Evolutionary conservation across 2,329 filamentous ascomycete species (phyloP).

Genomic region (Cryphonectria nitschkei): DNA sequence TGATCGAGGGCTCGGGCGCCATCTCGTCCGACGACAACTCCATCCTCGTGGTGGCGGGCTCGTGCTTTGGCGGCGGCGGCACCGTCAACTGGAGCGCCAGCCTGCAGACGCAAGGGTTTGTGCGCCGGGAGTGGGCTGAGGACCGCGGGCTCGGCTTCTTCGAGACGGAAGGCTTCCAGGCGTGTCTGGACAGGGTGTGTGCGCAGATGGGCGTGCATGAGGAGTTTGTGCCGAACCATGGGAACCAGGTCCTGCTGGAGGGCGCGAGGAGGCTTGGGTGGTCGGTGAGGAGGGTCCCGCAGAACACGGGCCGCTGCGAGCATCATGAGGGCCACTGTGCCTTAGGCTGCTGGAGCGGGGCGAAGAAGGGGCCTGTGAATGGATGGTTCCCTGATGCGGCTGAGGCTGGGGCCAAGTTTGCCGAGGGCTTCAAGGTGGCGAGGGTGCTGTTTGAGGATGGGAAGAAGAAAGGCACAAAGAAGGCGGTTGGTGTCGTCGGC

Average conservation of each 20-base stretch:
- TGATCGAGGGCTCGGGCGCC: constrained; percentile 69
- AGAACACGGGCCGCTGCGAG: constrained; percentile 72
- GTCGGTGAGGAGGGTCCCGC: constrained; percentile 67
- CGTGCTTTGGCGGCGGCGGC: constrained; percentile 80
- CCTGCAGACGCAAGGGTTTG: constrained; percentile 68
- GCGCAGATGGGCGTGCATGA: constrained; percentile 75
- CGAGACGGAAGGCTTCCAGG: constrained; percentile 70
- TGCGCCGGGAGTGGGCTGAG: constrained; percentile 78
- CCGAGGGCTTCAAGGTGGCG: constrained; percentile 78
- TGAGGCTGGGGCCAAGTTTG: constrained; percentile 72
- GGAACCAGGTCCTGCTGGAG: constrained; percentile 70
- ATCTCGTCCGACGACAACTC: constrained; percentile 58
- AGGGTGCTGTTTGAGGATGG: constrained; percentile 69
- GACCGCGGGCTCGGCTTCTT: constrained; percentile 70
- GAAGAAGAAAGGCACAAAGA: constrained; percentile 50
- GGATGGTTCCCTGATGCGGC: constrained; percentile 78
- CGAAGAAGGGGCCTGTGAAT: constrained; percentile 76
- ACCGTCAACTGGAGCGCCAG: constrained; percentile 79
- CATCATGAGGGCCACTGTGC: constrained; percentile 71
- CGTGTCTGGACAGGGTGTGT: constrained; percentile 74
- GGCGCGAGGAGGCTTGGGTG: constrained; percentile 75
- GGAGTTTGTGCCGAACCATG: constrained; percentile 70
- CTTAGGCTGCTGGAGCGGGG: constrained; percentile 62
- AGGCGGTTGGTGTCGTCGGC: constrained; percentile 71
- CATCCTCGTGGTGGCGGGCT: constrained; percentile 66